Conservation (phyloP, 495 filamentous ascomycete species). For the Annulohypoxylon moriforme region DNA sequence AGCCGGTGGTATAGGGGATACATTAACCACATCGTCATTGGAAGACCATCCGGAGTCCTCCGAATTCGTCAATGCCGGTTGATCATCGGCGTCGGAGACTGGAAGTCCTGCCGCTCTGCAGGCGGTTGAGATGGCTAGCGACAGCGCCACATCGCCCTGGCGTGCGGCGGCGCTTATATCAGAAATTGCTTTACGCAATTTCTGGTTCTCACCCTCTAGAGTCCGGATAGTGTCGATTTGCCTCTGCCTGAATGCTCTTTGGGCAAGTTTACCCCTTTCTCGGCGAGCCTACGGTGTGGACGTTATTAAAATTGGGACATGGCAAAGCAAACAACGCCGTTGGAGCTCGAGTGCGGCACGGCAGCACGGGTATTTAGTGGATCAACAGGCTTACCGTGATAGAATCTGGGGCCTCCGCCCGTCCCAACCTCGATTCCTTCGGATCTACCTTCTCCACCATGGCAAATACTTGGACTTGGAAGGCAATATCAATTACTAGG, state of each 20-base stretch:
- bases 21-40: neutral
- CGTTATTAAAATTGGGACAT: conserved; percentile 11
- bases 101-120: conserved; percentile 26
- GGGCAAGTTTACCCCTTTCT: conserved; percentile 39
- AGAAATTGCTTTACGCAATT: conserved; percentile 29
- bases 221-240: conserved; percentile 39
- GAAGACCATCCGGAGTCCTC: conserved; percentile 27
- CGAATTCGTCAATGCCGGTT: neutral
- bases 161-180: conserved; percentile 21
- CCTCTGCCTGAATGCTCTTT: conserved; percentile 40
- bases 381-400: conserved; percentile 28
- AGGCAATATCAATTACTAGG: neutral
- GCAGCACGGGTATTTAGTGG: conserved; percentile 2
- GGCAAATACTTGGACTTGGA: neutral
- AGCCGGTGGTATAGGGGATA: neutral
- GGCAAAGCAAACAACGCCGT: neutral
- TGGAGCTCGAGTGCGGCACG: neutral
- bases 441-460: conserved; percentile 18
- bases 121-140: conserved; percentile 17
- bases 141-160: conserved; percentile 10
- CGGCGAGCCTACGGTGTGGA: conserved; percentile 30
- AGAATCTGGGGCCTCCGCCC: conserved; percentile 6
- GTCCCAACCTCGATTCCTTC: conserved; percentile 10
- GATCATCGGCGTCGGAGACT: neutral
- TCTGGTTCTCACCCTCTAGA: conserved; percentile 32